phyloP scores from a whole-genome alignment of 305 asterid species.

The Ilex paraguariensis region DNA sequence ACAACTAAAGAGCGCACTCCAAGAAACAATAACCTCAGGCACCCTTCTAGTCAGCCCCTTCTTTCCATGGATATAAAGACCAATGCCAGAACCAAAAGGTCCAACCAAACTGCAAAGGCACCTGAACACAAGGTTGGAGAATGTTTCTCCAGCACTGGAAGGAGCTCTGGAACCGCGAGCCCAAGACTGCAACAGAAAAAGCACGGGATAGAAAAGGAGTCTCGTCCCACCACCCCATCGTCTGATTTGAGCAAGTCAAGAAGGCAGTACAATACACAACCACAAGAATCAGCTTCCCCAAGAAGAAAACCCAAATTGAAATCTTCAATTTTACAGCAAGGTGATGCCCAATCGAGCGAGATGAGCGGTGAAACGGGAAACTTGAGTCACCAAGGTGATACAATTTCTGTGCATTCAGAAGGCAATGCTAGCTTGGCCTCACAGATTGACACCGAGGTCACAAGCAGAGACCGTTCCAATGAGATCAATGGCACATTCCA shows the following conservation, averaged over 20 bases:
- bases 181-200: slow-evolving; percentile 48
- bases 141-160: slow-evolving; percentile 30
- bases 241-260: slow-evolving; percentile 33
- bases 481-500: slow-evolving; percentile 24
- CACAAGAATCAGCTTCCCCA: slow-evolving; percentile 29
- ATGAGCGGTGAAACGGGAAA: slow-evolving; percentile 40
- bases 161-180: slow-evolving; percentile 43
- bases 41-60: slow-evolving; percentile 17
- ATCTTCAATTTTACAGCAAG: slow-evolving; percentile 32
- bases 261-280: slow-evolving; percentile 29
- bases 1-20: slow-evolving; percentile 33
- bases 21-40: slow-evolving; percentile 32
- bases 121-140: slow-evolving; percentile 40
- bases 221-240: slow-evolving; percentile 29
- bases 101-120: slow-evolving; percentile 25
- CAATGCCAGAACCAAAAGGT: slow-evolving; percentile 23
- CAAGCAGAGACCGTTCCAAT: slow-evolving; percentile 32
- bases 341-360: slow-evolving; percentile 47
- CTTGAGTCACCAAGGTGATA: slow-evolving; percentile 58
- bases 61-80: slow-evolving; percentile 32
- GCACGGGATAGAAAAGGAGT: slow-evolving; percentile 30
- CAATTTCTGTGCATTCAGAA: slow-evolving; percentile 69
- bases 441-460: slow-evolving; percentile 54
- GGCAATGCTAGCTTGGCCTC: slow-evolving; percentile 64
- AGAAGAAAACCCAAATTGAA: slow-evolving; percentile 38